A percentile compares a stretch with the other conserved stretches of the same genome.
These are phyloP conservation scores for Yarrowia bubula DNA, from an alignment of 805 yeast genomes.

Conservation along the genomic window DNA sequence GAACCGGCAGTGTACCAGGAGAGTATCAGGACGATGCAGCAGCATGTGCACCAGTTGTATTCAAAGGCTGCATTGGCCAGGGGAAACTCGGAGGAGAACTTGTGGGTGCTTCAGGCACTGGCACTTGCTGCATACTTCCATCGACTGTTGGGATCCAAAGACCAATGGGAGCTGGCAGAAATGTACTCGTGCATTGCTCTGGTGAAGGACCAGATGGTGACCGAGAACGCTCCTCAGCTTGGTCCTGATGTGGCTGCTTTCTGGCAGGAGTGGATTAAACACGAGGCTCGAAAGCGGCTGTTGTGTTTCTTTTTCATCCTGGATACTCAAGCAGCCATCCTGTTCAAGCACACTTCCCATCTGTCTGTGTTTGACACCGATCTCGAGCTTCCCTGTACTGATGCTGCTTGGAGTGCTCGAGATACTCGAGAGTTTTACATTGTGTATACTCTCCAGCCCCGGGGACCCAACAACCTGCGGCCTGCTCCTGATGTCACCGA, in stretches of 20 bases:
- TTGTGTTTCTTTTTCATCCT: slow-evolving; percentile 45
- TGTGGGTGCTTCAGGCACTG: slow-evolving; percentile 38
- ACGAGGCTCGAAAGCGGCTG: slow-evolving; percentile 45
- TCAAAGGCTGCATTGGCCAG: neutral
- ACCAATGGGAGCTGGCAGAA: slow-evolving; percentile 37
- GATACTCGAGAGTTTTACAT: slow-evolving; percentile 28
- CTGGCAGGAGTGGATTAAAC: slow-evolving; percentile 47
- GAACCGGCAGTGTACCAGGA: slow-evolving; percentile 34
- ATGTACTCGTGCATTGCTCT: slow-evolving; percentile 27
- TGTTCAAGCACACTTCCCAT: slow-evolving; percentile 40
- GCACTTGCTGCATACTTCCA: slow-evolving; percentile 36
- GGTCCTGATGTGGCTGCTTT: slow-evolving; percentile 28
- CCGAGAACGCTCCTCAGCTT: neutral
- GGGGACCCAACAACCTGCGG: slow-evolving; percentile 22
- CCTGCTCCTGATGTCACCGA: slow-evolving; percentile 23
- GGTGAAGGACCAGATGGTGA: slow-evolving; percentile 24
- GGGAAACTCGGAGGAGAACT: slow-evolving; percentile 30
- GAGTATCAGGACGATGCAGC: slow-evolving; percentile 34
- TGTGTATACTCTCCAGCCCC: slow-evolving; percentile 27
- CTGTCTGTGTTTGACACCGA: slow-evolving; percentile 47
- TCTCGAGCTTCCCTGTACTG: slow-evolving; percentile 48
- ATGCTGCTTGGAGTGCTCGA: slow-evolving; percentile 46
- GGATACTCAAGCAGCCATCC: slow-evolving; percentile 45
- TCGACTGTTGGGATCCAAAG: slow-evolving; percentile 36
- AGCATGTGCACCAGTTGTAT: slow-evolving; percentile 6